A percentile compares a stretch with the other conserved stretches of the same genome.
Evolutionary conservation across 2,329 filamentous ascomycete species (phyloP).

Genomic region (Macrophomina tecta): DNA sequence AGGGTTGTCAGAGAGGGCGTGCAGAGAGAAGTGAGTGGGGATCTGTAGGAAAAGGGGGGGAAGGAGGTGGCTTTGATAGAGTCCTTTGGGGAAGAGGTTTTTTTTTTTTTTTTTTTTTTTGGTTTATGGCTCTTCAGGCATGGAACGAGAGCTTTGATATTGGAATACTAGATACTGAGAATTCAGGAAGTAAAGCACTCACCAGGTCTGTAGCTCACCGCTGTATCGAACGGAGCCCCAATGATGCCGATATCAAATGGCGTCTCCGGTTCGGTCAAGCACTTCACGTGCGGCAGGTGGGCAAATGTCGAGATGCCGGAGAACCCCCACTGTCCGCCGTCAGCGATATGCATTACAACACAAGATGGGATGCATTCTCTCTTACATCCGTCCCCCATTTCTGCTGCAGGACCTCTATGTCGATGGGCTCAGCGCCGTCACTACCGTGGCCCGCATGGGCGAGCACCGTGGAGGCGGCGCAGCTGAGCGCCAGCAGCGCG

Average conservation of each 20-base stretch:
- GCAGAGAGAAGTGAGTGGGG: background rate
- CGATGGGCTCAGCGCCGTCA: constrained; percentile 37
- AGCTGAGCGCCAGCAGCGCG: constrained; percentile 14
- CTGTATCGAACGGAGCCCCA: constrained; percentile 58
- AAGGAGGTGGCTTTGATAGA: no score
- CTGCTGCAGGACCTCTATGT: constrained; percentile 41
- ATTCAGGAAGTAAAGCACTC: constrained; percentile 23
- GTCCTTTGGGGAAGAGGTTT: no score
- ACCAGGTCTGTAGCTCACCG: constrained; percentile 54
- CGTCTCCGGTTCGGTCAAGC: constrained; percentile 53
- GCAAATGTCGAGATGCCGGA: constrained; percentile 69
- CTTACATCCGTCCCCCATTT: constrained; percentile 52
- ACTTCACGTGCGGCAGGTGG: constrained; percentile 55
- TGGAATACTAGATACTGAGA: background rate
- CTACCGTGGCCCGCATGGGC: constrained; percentile 40
- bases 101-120: no score
- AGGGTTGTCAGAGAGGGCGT: background rate
- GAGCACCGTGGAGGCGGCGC: constrained; percentile 30
- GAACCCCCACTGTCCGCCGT: constrained; percentile 65
- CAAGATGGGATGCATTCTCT: background rate
- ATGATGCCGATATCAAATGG: constrained; percentile 56
- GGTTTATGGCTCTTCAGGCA: no score
- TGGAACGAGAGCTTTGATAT: no score
- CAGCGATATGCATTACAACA: constrained; percentile 24
- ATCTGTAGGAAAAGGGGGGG: background rate